phyloP scores from a whole-genome alignment of 164 flowering plant species.

The Vitis labrusca region DNA sequence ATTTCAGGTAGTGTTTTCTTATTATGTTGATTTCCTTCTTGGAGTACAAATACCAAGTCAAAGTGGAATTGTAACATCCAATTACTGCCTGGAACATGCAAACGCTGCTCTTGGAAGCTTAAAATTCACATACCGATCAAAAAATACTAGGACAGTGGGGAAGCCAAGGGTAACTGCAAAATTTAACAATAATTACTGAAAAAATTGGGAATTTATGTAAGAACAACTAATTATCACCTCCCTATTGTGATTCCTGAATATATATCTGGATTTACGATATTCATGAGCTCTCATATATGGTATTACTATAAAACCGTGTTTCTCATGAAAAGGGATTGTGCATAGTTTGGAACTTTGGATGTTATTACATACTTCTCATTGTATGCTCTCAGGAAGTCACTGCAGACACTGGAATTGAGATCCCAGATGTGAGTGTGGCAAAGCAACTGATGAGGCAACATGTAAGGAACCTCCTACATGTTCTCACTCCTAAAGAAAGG shows the following conservation, averaged over 20 bases:
- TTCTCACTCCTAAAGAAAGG: conserved; percentile 69
- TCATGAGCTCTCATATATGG: no score
- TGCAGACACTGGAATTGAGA: conserved; percentile 66
- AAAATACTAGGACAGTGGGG: no score
- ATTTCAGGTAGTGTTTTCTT: conserved; percentile 55
- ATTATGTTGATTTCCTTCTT: not conserved
- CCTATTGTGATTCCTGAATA: no score
- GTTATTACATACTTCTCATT: not conserved
- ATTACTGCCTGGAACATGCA: no score
- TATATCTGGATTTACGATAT: no score
- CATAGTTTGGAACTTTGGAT: not conserved
- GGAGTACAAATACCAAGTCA: not conserved
- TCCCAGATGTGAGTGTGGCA: conserved; percentile 46
- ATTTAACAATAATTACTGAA: no score
- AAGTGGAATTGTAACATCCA: not conserved
- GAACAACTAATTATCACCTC: no score
- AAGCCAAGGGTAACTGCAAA: no score
- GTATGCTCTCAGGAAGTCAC: conserved; percentile 63
- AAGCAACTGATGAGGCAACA: conserved; percentile 84
- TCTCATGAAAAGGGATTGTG: not conserved
- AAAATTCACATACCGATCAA: no score
- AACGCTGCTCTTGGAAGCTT: not conserved
- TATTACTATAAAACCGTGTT: no score
- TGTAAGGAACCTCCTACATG: conserved; percentile 52
- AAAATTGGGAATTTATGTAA: no score